Conservation (phyloP, 768 basidiomycete genomes). For the Serendipita sp. region DNA sequence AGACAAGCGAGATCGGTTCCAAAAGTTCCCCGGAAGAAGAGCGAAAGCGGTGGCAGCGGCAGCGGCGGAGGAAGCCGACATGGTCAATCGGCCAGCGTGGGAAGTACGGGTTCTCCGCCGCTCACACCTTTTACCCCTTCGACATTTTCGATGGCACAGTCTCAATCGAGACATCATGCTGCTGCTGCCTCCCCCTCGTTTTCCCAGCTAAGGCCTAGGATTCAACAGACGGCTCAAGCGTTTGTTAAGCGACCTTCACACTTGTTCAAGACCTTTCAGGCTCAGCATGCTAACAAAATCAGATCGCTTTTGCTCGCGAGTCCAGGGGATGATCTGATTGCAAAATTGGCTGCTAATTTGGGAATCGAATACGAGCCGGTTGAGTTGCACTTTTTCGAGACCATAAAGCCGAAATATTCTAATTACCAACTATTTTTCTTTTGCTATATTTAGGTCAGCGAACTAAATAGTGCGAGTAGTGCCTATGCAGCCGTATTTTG, state of each 20-base stretch:
- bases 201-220: no score
- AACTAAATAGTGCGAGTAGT: slow-evolving; percentile 12
- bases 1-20: slow-evolving; percentile 8
- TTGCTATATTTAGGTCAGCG: slow-evolving; percentile 4
- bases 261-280: slow-evolving; percentile 9
- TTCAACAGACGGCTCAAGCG: no score
- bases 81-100: not conserved
- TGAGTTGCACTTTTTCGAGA: no score
- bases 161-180: not conserved
- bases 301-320: slow-evolving; percentile 11
- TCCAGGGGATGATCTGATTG: slow-evolving; percentile 12
- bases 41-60: not conserved
- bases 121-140: not conserved
- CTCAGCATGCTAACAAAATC: slow-evolving; percentile 9
- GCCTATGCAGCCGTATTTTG: slow-evolving; percentile 14
- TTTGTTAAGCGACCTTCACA: not conserved
- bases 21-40: not conserved
- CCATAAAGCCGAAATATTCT: no score
- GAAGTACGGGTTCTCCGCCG: not conserved
- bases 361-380: slow-evolving; percentile 13
- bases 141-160: not conserved
- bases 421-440: no score
- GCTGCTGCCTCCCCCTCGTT: not conserved
- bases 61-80: not conserved
- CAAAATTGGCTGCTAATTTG: slow-evolving; percentile 8